Evolutionary conservation across 495 filamentous ascomycete genomes (phyloP).

Genomic region (Chaetomium tenue): DNA sequence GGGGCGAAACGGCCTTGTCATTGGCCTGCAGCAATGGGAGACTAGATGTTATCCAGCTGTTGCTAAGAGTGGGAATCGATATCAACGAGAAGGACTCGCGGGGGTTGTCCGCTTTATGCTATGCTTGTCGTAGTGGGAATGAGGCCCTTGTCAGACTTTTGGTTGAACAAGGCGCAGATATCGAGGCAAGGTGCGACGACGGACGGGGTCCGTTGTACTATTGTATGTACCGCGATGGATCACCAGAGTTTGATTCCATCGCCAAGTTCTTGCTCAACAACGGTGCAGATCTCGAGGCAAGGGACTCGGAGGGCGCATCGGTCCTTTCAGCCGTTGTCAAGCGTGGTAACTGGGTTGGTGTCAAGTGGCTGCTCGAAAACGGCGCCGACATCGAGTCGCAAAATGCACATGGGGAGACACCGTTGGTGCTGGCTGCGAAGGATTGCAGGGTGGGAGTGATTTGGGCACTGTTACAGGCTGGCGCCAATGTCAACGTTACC

Average conservation of each 20-base stretch:
- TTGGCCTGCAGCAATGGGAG: neutral
- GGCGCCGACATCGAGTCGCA: neutral
- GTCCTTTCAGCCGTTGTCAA: neutral
- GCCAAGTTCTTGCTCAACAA: neutral
- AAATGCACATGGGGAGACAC: neutral
- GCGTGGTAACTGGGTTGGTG: neutral
- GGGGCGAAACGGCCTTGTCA: too few relatives aligned
- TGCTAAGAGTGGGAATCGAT: neutral
- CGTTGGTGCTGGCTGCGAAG: neutral
- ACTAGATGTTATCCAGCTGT: neutral
- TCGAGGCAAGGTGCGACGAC: neutral
- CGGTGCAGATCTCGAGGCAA: neutral
- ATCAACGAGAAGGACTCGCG: neutral
- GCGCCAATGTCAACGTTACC: neutral
- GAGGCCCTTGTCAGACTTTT: neutral
- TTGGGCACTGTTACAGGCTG: neutral
- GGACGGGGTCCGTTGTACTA: neutral
- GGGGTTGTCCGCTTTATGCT: neutral
- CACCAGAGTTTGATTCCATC: neutral
- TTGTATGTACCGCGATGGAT: neutral
- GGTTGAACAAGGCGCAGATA: neutral
- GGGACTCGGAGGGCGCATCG: neutral
- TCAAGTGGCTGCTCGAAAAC: neutral
- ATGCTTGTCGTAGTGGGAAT: neutral
- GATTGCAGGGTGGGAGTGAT: too few relatives aligned